Base-by-base conservation (phyloP, 805 yeast genomes). In the Schwanniomyces pseudopolymorphus region DNA sequence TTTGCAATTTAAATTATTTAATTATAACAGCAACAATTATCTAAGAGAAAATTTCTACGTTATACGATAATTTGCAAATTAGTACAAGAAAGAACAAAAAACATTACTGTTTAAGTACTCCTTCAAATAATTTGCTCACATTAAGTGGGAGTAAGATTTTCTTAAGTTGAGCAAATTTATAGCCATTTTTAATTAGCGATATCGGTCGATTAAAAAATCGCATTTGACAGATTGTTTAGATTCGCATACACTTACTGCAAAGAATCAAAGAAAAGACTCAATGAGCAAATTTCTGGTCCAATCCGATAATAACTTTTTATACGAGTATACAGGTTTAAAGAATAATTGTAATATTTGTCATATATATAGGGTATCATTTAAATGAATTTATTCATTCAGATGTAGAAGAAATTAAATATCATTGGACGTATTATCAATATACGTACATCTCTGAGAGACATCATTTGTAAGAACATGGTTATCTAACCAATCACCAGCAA, bases 401-500 rank as follows among this genome's bases (percentile, higher is more conserved):
- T 13, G 13, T 28, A 31, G 17, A 14, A 31, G 19, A 26, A 26
- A 14, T 31, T 31, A 31, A 31, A 14, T 14, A 31, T 31, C 35
- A 31, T 6, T 31, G 17, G 35, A 16, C 9, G 13, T 31, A 31
- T 31, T 31, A 31, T 49, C 56, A 4, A 60, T 52, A 45, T 39
- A 63, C 1, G 51, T 55, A 52, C 74, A 69, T 45, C 52, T 53
- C 25, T 48, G 45, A 2, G 39, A 42, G 5, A 10, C 19, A 31
- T 68, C 60, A 9, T 56, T 51, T n/a, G 71, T 60, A 46, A 77
- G 58, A 9, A 83, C 74, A 57, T 83, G 89, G 11, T 61, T 52
- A 16, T 77, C 78, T 17, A 84, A 63, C 88, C 88, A 84, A 16
- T 70, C 77, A 22, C 65, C 64, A 7, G 83, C 87, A 11, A 64